Evolutionary conservation across 108 stramenopile species (phyloP).

Genomic region (Epithemia pelagica): DNA sequence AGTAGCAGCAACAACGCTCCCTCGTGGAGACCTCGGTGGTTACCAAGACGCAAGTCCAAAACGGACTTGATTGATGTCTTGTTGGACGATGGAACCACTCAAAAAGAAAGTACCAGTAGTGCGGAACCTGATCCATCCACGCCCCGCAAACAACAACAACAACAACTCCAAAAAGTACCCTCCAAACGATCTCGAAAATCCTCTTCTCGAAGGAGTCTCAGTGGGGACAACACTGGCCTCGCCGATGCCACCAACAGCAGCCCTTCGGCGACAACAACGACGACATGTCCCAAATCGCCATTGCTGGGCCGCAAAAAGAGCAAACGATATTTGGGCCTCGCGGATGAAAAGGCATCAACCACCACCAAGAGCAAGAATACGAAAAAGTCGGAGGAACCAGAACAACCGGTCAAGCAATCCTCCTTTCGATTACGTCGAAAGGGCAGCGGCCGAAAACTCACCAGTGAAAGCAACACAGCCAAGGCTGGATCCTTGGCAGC

Average conservation of each 20-base stretch:
- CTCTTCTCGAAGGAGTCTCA: neutral
- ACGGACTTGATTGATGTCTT: neutral
- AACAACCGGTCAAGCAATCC: too few species aligned
- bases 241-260: neutral
- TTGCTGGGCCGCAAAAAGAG: slow-evolving; percentile 21
- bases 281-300: slow-evolving; percentile 4
- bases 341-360: neutral
- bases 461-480: neutral
- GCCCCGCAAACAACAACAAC: neutral
- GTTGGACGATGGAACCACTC: neutral
- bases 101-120: neutral
- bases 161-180: neutral
- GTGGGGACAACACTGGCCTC: neutral
- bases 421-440: too few species aligned
- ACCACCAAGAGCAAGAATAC: neutral
- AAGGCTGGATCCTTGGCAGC: neutral
- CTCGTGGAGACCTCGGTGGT: neutral
- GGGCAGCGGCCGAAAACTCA: too few species aligned
- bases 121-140: too few species aligned
- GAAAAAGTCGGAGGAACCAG: too few species aligned
- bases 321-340: slow-evolving; percentile 8
- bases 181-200: neutral
- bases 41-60: neutral
- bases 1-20: neutral
- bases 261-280: neutral